phyloP scores from a whole-genome alignment of 2,329 filamentous ascomycete genomes.

The Aspergillus sp. region DNA sequence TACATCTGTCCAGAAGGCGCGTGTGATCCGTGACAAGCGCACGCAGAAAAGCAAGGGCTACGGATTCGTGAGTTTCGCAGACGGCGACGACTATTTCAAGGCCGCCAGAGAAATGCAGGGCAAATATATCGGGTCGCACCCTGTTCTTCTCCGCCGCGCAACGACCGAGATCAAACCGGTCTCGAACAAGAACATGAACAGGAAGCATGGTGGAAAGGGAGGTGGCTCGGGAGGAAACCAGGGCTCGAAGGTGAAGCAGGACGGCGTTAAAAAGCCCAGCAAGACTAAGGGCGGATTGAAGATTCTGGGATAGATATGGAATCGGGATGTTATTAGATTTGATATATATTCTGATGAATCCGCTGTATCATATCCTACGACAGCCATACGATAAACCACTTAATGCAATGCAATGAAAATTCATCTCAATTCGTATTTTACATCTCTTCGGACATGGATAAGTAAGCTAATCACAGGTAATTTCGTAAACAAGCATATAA shows the following conservation, averaged over 20 bases:
- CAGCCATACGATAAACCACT: neutral
- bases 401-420: neutral
- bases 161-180: slow-evolving; percentile 87
- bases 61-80: slow-evolving; percentile 93
- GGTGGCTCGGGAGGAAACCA: slow-evolving; percentile 32
- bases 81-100: slow-evolving; percentile 94
- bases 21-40: slow-evolving; percentile 91
- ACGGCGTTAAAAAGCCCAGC: slow-evolving; percentile 46
- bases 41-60: slow-evolving; percentile 96
- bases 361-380: neutral
- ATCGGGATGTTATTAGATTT: neutral
- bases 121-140: slow-evolving; percentile 98
- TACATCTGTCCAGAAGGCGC: slow-evolving; percentile 83
- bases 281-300: slow-evolving; percentile 49
- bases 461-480: neutral
- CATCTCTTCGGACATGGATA: neutral
- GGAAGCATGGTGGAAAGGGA: slow-evolving; percentile 50
- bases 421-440: neutral
- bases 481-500: too few species aligned
- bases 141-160: slow-evolving; percentile 80
- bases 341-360: neutral
- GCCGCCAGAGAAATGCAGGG: slow-evolving; percentile 98
- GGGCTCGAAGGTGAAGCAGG: slow-evolving; percentile 44
- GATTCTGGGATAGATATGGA: slow-evolving; percentile 40
- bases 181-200: slow-evolving; percentile 62